These are phyloP conservation scores for Mycena albidolilacea DNA, from an alignment of 768 basidiomycete species.

Conservation along the genomic window DNA sequence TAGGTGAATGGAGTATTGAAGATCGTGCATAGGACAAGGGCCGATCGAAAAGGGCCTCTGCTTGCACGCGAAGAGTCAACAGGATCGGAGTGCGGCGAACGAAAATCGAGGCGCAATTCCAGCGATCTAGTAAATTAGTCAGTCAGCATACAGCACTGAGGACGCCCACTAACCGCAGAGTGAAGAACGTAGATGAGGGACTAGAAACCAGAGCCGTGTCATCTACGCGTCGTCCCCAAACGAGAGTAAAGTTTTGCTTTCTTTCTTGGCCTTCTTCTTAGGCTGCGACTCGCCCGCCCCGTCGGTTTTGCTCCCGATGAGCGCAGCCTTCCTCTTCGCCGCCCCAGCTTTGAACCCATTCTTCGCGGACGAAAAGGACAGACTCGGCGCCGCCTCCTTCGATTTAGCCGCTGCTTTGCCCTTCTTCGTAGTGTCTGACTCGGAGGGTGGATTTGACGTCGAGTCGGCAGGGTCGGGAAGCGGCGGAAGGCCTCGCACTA, in stretches of 20 bases:
- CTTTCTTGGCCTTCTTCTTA: slow-evolving; percentile 73
- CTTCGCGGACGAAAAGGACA: slow-evolving; percentile 64
- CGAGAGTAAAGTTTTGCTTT: slow-evolving; percentile 65
- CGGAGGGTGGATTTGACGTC: slow-evolving; percentile 33
- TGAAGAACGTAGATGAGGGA: not conserved
- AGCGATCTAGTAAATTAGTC: slow-evolving; percentile 3
- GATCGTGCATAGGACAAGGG: not conserved
- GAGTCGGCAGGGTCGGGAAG: slow-evolving; percentile 57
- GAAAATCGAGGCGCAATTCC: not conserved
- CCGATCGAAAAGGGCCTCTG: not conserved
- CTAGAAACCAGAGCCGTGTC: not conserved
- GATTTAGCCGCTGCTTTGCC: slow-evolving; percentile 33
- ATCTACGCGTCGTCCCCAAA: slow-evolving; percentile 70
- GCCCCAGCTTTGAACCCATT: slow-evolving; percentile 45
- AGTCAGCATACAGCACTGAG: not conserved
- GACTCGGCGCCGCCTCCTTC: slow-evolving; percentile 47
- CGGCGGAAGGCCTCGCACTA: slow-evolving; percentile 75
- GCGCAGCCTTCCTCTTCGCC: slow-evolving; percentile 59
- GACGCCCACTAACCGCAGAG: slow-evolving; percentile 10
- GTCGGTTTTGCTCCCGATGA: slow-evolving; percentile 47
- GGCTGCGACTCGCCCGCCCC: slow-evolving; percentile 43
- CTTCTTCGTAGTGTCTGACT: slow-evolving; percentile 42
- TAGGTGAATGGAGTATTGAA: not conserved
- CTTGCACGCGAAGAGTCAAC: not conserved
- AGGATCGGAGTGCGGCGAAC: not conserved